These are phyloP conservation scores for Kokia cookei DNA, from an alignment of 441 rosid species.

Conservation along the genomic window DNA sequence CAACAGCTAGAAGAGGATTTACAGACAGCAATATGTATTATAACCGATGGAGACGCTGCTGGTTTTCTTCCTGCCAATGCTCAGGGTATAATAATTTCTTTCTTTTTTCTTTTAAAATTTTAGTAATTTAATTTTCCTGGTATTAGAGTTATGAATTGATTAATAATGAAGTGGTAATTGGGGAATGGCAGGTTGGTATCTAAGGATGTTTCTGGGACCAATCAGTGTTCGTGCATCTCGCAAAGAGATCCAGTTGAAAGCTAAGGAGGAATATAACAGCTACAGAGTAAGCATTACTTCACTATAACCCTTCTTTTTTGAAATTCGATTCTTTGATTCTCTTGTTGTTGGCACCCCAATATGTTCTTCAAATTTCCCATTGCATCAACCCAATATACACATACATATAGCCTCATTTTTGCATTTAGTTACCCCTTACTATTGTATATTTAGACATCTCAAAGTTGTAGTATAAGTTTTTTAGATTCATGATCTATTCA, in stretches of 20 bases:
- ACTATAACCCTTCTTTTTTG: background rate
- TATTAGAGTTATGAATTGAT: background rate
- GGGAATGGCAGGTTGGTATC: slow-evolving; percentile 52
- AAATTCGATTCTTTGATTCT: background rate
- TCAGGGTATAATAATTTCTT: slow-evolving; percentile 43
- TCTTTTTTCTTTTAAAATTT: background rate
- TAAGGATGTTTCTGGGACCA: slow-evolving; percentile 90
- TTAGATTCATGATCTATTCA: background rate
- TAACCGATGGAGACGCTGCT: slow-evolving; percentile 80
- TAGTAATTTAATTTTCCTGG: background rate
- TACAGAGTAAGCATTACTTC: slow-evolving; percentile 52
- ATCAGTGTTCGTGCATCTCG: slow-evolving; percentile 84
- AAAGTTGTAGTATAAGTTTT: background rate
- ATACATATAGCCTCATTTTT: background rate
- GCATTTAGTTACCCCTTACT: background rate
- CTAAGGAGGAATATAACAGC: slow-evolving; percentile 96
- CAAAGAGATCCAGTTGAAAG: slow-evolving; percentile 90
- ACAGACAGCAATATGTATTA: slow-evolving; percentile 58
- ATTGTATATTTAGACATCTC: background rate
- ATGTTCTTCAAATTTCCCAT: background rate
- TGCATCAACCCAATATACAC: background rate
- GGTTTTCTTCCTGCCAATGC: slow-evolving; percentile 69
- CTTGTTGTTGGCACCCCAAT: background rate
- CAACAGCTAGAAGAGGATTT: slow-evolving; percentile 81
- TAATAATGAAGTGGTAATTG: background rate